Percentiles rank a stretch among this genome's conserved stretches.
Conservation (phyloP, 2,329 filamentous ascomycete species). For the Sarocladium strictum region DNA sequence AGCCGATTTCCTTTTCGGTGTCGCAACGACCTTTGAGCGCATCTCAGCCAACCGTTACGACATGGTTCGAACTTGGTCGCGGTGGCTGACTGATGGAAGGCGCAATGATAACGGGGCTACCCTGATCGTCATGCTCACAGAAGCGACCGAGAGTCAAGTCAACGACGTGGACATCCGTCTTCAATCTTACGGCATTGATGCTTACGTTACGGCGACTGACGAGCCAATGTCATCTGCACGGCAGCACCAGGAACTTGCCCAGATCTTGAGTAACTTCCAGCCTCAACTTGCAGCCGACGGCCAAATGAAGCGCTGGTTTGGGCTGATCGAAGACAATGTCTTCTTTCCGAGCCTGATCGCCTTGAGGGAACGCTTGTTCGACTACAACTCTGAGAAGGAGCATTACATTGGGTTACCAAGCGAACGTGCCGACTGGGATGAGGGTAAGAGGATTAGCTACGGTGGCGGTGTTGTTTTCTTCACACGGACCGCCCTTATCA, state of each 20-base stretch:
- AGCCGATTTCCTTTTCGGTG: conserved; percentile 35
- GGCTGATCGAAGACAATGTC: conserved; percentile 38
- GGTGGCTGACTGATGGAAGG: conserved; percentile 38
- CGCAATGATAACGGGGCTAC: conserved; percentile 36
- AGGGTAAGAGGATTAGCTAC: conserved; percentile 32
- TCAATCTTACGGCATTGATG: conserved; percentile 31
- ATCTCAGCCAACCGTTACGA: conserved; percentile 31
- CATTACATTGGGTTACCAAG: conserved; percentile 38
- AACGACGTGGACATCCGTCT: conserved; percentile 25
- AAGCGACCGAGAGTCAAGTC: conserved; percentile 27
- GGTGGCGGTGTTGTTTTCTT: conserved; percentile 41
- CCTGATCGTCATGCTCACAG: conserved; percentile 35
- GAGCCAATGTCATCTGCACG: conserved; percentile 24
- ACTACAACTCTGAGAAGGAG: conserved; percentile 25
- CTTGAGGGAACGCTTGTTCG: conserved; percentile 31
- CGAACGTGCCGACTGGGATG: conserved; percentile 36
- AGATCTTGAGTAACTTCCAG: conserved; percentile 25
- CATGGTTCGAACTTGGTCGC: conserved; percentile 35
- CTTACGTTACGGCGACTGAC: conserved; percentile 26
- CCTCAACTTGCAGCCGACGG: conserved; percentile 28
- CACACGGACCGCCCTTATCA: conserved; percentile 26
- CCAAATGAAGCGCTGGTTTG: conserved; percentile 34
- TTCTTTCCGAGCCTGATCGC: conserved; percentile 37
- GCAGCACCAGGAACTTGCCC: conserved; percentile 32
- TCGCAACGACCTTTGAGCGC: conserved; percentile 37